phyloP scores from a whole-genome alignment of 139 green algal species.

The Haematococcus lacustris region DNA sequence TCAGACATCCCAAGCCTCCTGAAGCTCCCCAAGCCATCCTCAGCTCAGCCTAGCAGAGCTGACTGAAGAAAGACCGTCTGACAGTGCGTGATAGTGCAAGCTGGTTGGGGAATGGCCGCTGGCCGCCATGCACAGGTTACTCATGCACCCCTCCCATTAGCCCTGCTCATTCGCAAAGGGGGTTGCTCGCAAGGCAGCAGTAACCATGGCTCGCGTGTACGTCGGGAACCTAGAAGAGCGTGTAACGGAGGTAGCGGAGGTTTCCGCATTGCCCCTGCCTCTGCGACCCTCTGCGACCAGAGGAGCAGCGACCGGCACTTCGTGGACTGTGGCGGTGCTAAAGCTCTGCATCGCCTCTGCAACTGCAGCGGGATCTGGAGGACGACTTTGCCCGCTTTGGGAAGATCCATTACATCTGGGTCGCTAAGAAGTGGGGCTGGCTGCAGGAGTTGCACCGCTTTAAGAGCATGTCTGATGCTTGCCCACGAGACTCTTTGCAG shows the following conservation, averaged over 20 bases:
- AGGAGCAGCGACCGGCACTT: no score
- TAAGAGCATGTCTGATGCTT: neutral
- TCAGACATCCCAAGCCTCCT: no score
- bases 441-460: neutral
- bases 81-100: neutral
- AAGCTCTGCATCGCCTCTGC: neutral
- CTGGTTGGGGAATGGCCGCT: neutral
- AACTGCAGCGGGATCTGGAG: conserved; percentile 4
- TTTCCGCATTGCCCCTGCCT: neutral
- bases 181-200: no score
- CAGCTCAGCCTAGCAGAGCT: no score
- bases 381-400: conserved; percentile 10
- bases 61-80: neutral
- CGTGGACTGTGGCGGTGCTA: neutral
- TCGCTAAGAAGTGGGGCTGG: conserved; percentile 3
- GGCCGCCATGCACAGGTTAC: neutral
- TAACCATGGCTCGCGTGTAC: conserved; percentile 5
- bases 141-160: no score
- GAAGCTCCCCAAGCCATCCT: no score
- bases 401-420: conserved; percentile 12
- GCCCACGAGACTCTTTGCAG: conserved; percentile 2
- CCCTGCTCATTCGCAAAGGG: no score
- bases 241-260: neutral
- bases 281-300: neutral
- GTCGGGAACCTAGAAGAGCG: conserved; percentile 5